Base-by-base conservation (phyloP, 164 flowering plant genomes). In the Chimonanthus praecox region DNA sequence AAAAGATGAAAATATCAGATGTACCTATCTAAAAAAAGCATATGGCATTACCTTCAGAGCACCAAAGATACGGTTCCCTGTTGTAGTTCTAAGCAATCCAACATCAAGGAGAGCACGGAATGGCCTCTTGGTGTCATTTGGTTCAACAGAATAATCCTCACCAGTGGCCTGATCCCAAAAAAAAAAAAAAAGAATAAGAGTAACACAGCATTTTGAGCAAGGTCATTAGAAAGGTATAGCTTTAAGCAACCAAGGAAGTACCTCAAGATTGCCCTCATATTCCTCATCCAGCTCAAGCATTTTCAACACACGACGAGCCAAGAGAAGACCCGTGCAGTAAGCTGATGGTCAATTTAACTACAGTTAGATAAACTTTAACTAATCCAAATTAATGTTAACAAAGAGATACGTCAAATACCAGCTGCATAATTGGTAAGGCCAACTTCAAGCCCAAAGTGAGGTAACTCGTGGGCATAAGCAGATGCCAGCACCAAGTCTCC, bases 371-470 rank as follows among this genome's bases (percentile, higher is more conserved):
- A 20, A 63, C 44, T 13, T 66, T 21, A 2, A 20, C 48, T 9
- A 7, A 49, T 5, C 6, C 63, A 7, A n/a, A n/a, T 18, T 7
- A 69, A 7, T 16, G 43, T n/a, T 18, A 70, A 47, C 21, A 6
- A 46, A 15, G 3, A 0, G 4, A 20, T 7, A 58, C 6, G n/a
- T 4, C 50, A 2, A 7, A 68, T 82, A 91, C 98, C 97, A 72
- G 98, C 97, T 49, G 98, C 94, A 83, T 94, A 94, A 71, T 94
- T 94, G 49, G 98, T 90, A 20, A 92, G 92, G 33, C 98, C 98
- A 6, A 92, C 92, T 86, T 90, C 83, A 76, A 94, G 93, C 0
- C 97, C 98, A 84, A 85, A 94, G 5, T 69, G 83, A 65, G 98
- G 98, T 48, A 94, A 85, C 82, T 92, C 98, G 77, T 87, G 92